phyloP scores from a whole-genome alignment of 192 early-diverging fungal genomes.

The Backusella mclennaniae region DNA sequence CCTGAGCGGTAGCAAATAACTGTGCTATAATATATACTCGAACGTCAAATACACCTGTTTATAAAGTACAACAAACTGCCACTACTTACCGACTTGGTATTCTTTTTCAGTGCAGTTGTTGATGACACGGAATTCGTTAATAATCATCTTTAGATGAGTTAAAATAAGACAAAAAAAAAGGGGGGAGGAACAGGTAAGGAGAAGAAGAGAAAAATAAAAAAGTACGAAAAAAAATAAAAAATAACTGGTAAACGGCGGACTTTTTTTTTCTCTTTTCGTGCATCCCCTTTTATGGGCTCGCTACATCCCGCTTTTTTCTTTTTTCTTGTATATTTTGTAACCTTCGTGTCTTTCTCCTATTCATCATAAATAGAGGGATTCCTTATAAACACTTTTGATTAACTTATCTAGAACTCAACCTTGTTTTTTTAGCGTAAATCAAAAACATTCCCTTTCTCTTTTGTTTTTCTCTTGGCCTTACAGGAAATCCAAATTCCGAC shows the following conservation, averaged over 20 bases:
- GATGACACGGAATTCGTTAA: conserved; percentile 74
- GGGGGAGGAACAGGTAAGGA: neutral
- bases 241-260: neutral
- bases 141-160: conserved; percentile 44
- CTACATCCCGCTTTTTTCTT: neutral
- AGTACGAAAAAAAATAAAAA: neutral
- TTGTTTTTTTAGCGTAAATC: neutral
- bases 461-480: neutral
- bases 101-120: conserved; percentile 77
- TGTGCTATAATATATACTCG: conserved; percentile 43
- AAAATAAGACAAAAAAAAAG: neutral
- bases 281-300: neutral
- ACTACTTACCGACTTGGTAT: conserved; percentile 53
- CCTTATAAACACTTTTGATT: neutral
- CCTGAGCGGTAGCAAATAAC: conserved; percentile 71
- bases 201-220: neutral
- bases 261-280: neutral
- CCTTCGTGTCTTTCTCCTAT: neutral
- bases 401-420: neutral
- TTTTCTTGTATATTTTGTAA: neutral
- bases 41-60: conserved; percentile 6
- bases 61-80: neutral
- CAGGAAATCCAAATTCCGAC: neutral
- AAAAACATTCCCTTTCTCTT: neutral
- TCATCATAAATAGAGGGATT: neutral